Evolutionary conservation across 2,329 filamentous ascomycete genomes (phyloP), one percentile per base, ranked within the genome.

Genomic region (Septoria petroselini): DNA sequence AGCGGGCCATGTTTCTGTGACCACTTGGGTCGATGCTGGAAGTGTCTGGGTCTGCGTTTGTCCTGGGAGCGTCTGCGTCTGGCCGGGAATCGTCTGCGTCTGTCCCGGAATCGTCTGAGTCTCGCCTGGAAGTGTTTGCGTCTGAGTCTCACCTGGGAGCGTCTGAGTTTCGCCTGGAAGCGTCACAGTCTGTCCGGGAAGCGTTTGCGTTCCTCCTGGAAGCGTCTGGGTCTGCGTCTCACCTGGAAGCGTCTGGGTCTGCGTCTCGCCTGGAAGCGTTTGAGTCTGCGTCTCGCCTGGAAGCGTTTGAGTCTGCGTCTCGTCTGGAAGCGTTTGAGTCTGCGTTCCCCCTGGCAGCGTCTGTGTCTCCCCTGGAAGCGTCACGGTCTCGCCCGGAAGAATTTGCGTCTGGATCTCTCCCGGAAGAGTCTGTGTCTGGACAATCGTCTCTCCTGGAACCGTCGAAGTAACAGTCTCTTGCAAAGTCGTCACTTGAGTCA

Each of bases 401-500:
- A n/a, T n/a, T n/a, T n/a, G n/a, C n/a, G 41, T 19, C 17, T 30
- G 21, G 29, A 43, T 30, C 3, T n/a, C 17, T 1, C 31, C 27
- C 0, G 41, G 33, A 34, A 29, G 31, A 6, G 31, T 30, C 5
- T 34, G 41, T 1, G 41, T 43, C 7, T 14, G 15, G 1, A 29
- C 33, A 7, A 43, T 30, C 5, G 41, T 43, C 11, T 11, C 17
- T 2, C 41, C 41, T 7, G 41, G 29, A 1, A 29, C 41, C 15
- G 41, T 43, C 2, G 41, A 43, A 33, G 19, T 21, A 1, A 43
- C 41, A 15, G 41, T 43, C 17, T 18, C 27, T n/a, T 34, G 41
- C 18, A 43, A 11, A 34, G 29, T 43, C 3, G 41, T 14, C 11
- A 21, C 19, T n/a, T 43, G 25, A 1, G 41, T 43, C 8, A 14